phyloP scores from a whole-genome alignment of 305 asterid genomes.

The Fraxinus latifolia region DNA sequence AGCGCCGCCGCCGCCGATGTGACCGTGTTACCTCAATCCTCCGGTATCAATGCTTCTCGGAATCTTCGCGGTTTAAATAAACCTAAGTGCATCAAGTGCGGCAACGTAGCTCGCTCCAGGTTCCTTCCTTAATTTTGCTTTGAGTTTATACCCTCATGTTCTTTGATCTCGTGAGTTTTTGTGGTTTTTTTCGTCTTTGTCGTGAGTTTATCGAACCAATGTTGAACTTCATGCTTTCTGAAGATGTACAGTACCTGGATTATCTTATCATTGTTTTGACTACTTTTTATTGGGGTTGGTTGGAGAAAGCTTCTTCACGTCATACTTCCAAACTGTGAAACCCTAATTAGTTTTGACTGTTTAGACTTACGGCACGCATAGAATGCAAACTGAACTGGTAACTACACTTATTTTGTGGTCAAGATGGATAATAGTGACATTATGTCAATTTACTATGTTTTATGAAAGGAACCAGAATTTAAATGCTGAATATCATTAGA shows the following conservation, averaged over 20 bases:
- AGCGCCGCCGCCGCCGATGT: slow-evolving; percentile 31
- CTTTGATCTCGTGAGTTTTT: background rate
- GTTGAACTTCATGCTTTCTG: slow-evolving; percentile 20
- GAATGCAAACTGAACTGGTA: background rate
- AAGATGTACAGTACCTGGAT: slow-evolving; percentile 10
- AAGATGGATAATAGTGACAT: background rate
- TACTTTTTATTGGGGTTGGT: background rate
- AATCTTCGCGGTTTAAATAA: slow-evolving; percentile 88
- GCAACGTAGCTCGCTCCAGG: slow-evolving; percentile 98
- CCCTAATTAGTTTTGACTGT: background rate
- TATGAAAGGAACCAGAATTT: background rate
- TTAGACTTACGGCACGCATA: background rate
- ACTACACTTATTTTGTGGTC: background rate
- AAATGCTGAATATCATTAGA: background rate
- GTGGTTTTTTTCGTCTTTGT: background rate
- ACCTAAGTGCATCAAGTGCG: slow-evolving; percentile 96
- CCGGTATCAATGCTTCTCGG: slow-evolving; percentile 47
- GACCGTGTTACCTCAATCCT: slow-evolving; percentile 15
- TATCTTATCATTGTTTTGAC: background rate
- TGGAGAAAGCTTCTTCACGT: background rate
- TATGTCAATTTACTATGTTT: background rate
- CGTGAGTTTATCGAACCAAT: background rate
- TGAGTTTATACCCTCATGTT: background rate
- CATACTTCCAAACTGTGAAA: background rate
- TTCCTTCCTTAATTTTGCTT: slow-evolving; percentile 12